Conservation (phyloP, 2,329 filamentous ascomycete genomes). For the Mycosphaerella arachidis region DNA sequence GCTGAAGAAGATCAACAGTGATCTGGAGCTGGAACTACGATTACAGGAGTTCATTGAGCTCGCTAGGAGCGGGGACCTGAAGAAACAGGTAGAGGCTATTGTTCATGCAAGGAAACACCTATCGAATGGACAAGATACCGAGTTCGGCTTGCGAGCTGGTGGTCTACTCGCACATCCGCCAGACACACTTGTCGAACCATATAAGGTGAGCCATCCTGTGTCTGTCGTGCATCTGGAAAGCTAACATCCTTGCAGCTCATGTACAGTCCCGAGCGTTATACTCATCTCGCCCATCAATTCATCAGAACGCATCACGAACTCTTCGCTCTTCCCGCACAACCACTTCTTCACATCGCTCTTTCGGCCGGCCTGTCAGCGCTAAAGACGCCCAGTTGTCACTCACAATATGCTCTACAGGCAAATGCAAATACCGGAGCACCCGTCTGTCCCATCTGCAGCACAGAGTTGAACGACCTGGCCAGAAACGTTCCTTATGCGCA, state of each 20-base stretch:
- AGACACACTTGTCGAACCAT: constrained; percentile 56
- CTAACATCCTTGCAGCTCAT: constrained; percentile 50
- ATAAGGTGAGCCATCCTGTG: constrained; percentile 45
- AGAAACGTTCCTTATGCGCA: constrained; percentile 87
- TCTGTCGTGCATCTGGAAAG: neutral
- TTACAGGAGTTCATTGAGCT: constrained; percentile 95
- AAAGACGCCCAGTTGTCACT: constrained; percentile 92
- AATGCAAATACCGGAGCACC: constrained; percentile 61
- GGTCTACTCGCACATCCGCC: constrained; percentile 73
- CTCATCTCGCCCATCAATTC: constrained; percentile 72
- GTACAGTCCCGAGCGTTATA: constrained; percentile 71
- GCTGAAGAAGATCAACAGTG: constrained; percentile 80
- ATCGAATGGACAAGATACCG: constrained; percentile 62
- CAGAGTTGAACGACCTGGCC: constrained; percentile 88
- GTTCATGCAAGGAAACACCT: constrained; percentile 79
- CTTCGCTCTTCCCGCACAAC: constrained; percentile 73
- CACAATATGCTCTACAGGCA: constrained; percentile 54
- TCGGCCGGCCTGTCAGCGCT: constrained; percentile 88
- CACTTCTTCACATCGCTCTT: constrained; percentile 84
- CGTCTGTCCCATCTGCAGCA: constrained; percentile 93
- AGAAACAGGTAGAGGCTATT: constrained; percentile 71
- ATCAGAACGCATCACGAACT: constrained; percentile 80
- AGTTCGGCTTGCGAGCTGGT: constrained; percentile 67
- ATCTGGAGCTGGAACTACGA: constrained; percentile 87
- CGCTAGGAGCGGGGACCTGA: constrained; percentile 61